Evolutionary conservation across 768 basidiomycete species (phyloP).

Genomic region (Wakefieldia striispora): DNA sequence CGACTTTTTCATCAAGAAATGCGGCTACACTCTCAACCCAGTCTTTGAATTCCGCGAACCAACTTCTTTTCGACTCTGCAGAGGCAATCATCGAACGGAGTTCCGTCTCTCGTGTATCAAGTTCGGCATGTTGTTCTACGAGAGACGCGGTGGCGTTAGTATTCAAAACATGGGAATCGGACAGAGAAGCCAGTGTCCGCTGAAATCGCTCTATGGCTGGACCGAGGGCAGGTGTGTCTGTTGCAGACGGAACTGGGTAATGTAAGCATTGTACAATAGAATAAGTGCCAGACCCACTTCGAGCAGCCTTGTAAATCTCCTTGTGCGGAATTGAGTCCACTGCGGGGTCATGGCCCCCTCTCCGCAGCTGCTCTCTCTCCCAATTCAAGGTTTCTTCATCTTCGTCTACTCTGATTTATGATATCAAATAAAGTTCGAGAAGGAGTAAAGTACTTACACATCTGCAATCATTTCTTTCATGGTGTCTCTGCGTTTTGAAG

Average conservation of each 20-base stretch:
- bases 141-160: slow-evolving; percentile 55
- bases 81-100: slow-evolving; percentile 71
- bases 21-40: slow-evolving; percentile 81
- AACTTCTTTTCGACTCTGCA: slow-evolving; percentile 76
- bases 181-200: slow-evolving; percentile 56
- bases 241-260: slow-evolving; percentile 59
- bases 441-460: slow-evolving; percentile 48
- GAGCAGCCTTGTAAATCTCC: slow-evolving; percentile 64
- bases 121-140: slow-evolving; percentile 58
- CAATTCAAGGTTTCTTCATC: slow-evolving; percentile 85
- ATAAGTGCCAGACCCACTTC: slow-evolving; percentile 47
- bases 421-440: not conserved
- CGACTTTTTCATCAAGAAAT: slow-evolving; percentile 88
- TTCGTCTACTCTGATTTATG: slow-evolving; percentile 58
- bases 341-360: slow-evolving; percentile 59
- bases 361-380: slow-evolving; percentile 80
- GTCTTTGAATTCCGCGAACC: slow-evolving; percentile 76
- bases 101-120: slow-evolving; percentile 68
- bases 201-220: slow-evolving; percentile 61
- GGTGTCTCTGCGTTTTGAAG: slow-evolving; percentile 57
- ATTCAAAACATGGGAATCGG: slow-evolving; percentile 65
- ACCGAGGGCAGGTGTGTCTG: slow-evolving; percentile 62
- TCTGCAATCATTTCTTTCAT: slow-evolving; percentile 84
- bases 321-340: slow-evolving; percentile 42
- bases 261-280: slow-evolving; percentile 12